Percentiles rank a stretch among this genome's conserved stretches.
Conservation (phyloP, 2,329 filamentous ascomycete genomes). For the Eutypella sp. region DNA sequence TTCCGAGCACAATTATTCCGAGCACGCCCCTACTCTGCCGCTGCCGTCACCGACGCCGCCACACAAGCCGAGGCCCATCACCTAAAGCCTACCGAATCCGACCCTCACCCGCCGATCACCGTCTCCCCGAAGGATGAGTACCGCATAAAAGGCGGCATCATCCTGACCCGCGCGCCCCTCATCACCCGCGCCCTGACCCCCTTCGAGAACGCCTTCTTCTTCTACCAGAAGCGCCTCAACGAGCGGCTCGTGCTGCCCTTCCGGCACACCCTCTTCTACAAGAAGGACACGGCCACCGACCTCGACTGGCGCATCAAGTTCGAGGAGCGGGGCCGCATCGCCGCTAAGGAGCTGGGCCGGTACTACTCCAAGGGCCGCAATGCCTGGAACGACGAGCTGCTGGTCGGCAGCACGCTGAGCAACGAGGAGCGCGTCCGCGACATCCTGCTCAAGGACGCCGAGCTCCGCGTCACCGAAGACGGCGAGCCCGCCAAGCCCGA, state of each 20-base stretch:
- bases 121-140: conserved; percentile 30
- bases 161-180: conserved; percentile 83
- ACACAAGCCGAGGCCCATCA: conserved; percentile 32
- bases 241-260: conserved; percentile 87
- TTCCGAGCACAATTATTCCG: conserved; percentile 19
- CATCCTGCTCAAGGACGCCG: conserved; percentile 69
- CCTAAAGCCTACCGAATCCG: conserved; percentile 28
- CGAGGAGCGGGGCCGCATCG: conserved; percentile 63
- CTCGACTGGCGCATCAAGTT: conserved; percentile 89
- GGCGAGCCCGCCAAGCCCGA: conserved; percentile 53
- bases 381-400: conserved; percentile 88
- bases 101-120: conserved; percentile 25
- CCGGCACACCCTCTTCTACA: conserved; percentile 90
- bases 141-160: conserved; percentile 60
- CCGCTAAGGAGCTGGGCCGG: conserved; percentile 77
- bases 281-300: conserved; percentile 77
- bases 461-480: conserved; percentile 55
- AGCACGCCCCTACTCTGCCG: conserved; percentile 29
- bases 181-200: conserved; percentile 77
- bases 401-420: conserved; percentile 66
- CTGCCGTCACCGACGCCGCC: conserved; percentile 25
- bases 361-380: conserved; percentile 68
- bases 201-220: conserved; percentile 90
- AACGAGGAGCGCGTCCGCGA: conserved; percentile 61
- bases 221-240: conserved; percentile 96